Percentiles rank a stretch among this genome's conserved stretches.
phyloP scores from a whole-genome alignment of 148 eudicot species.

The Pharnaceum exiguum region DNA sequence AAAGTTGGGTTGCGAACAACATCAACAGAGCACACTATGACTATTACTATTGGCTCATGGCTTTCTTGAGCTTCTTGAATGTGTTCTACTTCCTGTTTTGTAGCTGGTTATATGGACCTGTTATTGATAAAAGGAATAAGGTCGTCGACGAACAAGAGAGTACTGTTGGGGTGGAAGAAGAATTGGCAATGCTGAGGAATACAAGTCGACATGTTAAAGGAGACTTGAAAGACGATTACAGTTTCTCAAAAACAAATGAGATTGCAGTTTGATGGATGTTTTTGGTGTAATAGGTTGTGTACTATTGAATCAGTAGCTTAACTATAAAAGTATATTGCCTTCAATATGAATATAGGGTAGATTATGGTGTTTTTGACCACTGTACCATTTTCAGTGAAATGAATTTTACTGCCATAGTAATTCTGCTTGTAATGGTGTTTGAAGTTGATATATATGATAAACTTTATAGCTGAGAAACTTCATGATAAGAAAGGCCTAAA shows the following conservation, averaged over 20 bases:
- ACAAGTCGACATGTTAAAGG: slow-evolving; percentile 18
- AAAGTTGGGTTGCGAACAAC: slow-evolving; percentile 63
- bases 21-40: slow-evolving; percentile 75
- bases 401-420: no score
- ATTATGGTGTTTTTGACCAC: no score
- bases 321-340: no score
- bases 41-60: slow-evolving; percentile 70
- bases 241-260: slow-evolving; percentile 10
- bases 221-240: slow-evolving; percentile 20
- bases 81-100: slow-evolving; percentile 48
- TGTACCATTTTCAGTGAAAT: no score
- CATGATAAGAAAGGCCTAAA: no score
- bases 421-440: no score
- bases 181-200: slow-evolving; percentile 23
- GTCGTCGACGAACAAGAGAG: slow-evolving; percentile 17
- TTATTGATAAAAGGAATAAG: slow-evolving; percentile 29
- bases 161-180: slow-evolving; percentile 22
- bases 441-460: no score
- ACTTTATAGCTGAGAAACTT: no score
- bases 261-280: slow-evolving; percentile 5
- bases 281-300: no score
- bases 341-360: no score
- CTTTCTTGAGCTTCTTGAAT: slow-evolving; percentile 48
- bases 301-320: no score
- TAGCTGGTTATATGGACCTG: slow-evolving; percentile 79